Base-by-base conservation (phyloP, 2,329 filamentous ascomycete genomes). In the Xylaria sp. region DNA sequence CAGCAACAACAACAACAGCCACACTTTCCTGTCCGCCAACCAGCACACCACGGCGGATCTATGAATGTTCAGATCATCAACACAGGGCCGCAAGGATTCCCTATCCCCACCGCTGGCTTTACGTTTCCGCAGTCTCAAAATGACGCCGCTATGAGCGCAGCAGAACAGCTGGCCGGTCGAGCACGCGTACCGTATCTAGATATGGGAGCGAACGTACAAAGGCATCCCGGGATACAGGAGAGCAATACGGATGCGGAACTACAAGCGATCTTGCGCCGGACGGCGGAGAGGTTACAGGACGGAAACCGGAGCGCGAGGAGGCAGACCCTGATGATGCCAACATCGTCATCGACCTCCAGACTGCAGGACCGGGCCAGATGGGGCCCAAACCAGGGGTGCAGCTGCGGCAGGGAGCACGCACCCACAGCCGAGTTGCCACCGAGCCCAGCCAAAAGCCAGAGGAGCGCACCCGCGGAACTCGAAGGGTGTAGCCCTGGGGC, bases 181-280 rank as follows among this genome's bases (percentile, higher is more conserved):
- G 72, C 75, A 30, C 73, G 75, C 8, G 68, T 76, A 9, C 75
- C 69, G 11, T 64, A 58, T 11, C 1, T 71, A 14, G 64, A 62
- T 12, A 8, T 57, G 69, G 27, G 58, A 36, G 1, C 63, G 21
- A 47, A 61, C 56, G 59, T 19, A 48, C 62, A 63, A 27, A 50
- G 63, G 12, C 39, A 55, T 19, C 54, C 65, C 14, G 59, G 51
- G 19, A 17, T 32, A n/a, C 61, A 51, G 32, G 54, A 59, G 12
- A 50, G 53, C 21, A 64, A 47, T n/a, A 81, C 85, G 0, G 86
- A 88, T 69, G 80, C 82, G 11, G 85, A 85, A 1, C 75, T 89
- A 30, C 79, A 82, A 1, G 79, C 84, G 67, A 88, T 89, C 32
- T 78, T 89, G 36, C 81, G 80, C 51, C 85, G 81, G 39, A 89